A percentile compares a stretch with the other conserved stretches of the same genome.
Evolutionary conservation across 306 rosid species (phyloP).

Genomic region (Vigna nakashimae): DNA sequence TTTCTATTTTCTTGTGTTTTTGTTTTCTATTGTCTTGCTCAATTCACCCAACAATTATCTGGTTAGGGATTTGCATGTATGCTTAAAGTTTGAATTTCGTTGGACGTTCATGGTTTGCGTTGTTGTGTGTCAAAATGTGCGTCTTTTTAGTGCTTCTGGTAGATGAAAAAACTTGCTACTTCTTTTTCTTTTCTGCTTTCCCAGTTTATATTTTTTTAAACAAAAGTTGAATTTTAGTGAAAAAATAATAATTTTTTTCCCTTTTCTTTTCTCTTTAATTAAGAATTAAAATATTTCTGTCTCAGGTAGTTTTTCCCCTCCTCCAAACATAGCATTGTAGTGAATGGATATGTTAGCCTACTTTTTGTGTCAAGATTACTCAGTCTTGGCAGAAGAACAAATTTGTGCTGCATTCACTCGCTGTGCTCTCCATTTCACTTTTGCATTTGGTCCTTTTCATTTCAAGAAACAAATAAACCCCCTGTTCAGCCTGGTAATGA

Average conservation of each 20-base stretch:
- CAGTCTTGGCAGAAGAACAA: neutral
- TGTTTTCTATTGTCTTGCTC: conserved; percentile 26
- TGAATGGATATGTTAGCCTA: neutral
- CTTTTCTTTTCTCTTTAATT: neutral
- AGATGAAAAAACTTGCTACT: neutral
- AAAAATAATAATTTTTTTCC: neutral
- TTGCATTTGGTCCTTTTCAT: neutral
- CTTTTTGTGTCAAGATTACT: neutral
- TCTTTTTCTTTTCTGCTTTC: conserved; percentile 15
- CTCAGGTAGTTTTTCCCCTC: neutral
- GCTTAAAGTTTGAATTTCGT: conserved; percentile 18
- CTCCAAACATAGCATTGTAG: neutral
- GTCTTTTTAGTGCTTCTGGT: conserved; percentile 23
- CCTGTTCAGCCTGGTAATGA: neutral
- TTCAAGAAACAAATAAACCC: neutral
- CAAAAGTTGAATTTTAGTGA: neutral
- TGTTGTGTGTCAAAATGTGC: conserved; percentile 15
- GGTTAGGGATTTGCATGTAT: conserved; percentile 3
- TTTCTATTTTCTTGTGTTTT: conserved; percentile 10
- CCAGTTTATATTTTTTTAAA: neutral
- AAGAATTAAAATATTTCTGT: neutral
- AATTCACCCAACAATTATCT: conserved; percentile 9
- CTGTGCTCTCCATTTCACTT: neutral
- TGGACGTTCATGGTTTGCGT: neutral
- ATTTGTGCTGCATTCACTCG: neutral